Evolutionary conservation across 2,329 filamentous ascomycete genomes (phyloP), one percentile per base, ranked within the genome.

Genomic region (Diaporthe caulivora): DNA sequence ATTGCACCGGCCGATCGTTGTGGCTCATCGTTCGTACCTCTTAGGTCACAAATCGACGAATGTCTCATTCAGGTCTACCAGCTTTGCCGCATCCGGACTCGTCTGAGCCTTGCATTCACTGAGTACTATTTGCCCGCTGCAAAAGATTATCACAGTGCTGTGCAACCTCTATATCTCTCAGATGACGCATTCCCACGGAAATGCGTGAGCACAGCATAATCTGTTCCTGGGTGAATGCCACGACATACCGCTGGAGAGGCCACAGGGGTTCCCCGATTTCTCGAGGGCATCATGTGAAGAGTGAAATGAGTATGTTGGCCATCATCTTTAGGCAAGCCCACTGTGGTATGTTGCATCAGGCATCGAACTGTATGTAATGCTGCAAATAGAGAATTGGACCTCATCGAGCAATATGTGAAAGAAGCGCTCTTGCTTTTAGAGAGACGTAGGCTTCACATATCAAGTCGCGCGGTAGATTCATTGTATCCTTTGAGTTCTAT

Each of bases 61-160:
- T 67, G 62, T 67, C 62, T 67, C n/a, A 40, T 11, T 17, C 31
- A 53, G n/a, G 6, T 24, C 31, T 7, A 65, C 24, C 62, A 26
- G 42, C 60, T 44, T n/a, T 37, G 47, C 62, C 34, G 47, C 62
- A 26, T 67, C 62, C 47, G 47, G 62, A 34, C 62, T 26, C 2
- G n/a, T 17, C 62, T 51, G 62, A 65, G 21, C 21, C 13, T 49
- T 51, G 44, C 54, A 40, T 21, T 37, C 21, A 15, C 54, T 21
- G 21, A 21, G 49, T 13, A 37, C 21, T 7, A 21, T 1, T 37
- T 7, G n/a, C 10, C 42, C 21, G 29, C n/a, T 51, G 29, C 29
- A 31, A 26, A 37, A 15, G 57, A 40, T 51, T 11, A 24, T 17
- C 42, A 24, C 21, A 17, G 21, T 49, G 42, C 42, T 29, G 10